Conservation (phyloP, 176 grass and related monocot species). For the Aechmea fasciata region DNA sequence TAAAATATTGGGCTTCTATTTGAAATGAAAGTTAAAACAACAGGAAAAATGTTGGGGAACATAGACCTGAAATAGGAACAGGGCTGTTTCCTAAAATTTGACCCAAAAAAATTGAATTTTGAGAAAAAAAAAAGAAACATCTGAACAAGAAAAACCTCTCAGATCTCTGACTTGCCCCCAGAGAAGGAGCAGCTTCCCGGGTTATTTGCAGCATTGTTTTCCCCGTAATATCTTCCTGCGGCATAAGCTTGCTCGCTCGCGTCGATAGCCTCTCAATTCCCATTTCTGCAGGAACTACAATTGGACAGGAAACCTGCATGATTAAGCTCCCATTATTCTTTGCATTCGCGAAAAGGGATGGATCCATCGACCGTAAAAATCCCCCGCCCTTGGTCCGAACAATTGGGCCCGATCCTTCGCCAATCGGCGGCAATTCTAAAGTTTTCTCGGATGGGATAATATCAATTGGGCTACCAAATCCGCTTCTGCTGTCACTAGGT, state of each 20-base stretch:
- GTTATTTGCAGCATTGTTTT: constrained; percentile 72
- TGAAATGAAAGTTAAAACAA: too few relatives aligned
- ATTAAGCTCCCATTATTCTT: constrained; percentile 78
- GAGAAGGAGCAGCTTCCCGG: constrained; percentile 51
- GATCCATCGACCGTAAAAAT: constrained; percentile 80
- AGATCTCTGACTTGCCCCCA: constrained; percentile 51
- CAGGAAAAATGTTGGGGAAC: too few relatives aligned
- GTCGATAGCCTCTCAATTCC: constrained; percentile 85
- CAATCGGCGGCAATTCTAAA: constrained; percentile 49
- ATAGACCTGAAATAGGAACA: too few relatives aligned
- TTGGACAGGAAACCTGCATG: constrained; percentile 81
- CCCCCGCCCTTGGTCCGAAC: constrained; percentile 81
- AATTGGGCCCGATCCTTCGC: constrained; percentile 66
- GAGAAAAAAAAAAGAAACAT: not conserved
- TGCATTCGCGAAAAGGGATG: constrained; percentile 59
- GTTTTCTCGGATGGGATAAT: constrained; percentile 54
- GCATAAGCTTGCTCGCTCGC: constrained; percentile 94
- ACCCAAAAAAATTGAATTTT: not conserved
- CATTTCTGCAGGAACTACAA: constrained; percentile 97
- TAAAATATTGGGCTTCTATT: too few relatives aligned
- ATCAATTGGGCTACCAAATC: constrained; percentile 71
- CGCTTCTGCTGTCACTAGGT: constrained; percentile 33
- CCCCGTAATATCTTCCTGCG: constrained; percentile 81
- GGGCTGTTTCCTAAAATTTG: too few relatives aligned
- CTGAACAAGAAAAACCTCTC: not conserved